Base-by-base conservation (phyloP, 2,329 filamentous ascomycete genomes). In the Colletotrichum chlorophyti region DNA sequence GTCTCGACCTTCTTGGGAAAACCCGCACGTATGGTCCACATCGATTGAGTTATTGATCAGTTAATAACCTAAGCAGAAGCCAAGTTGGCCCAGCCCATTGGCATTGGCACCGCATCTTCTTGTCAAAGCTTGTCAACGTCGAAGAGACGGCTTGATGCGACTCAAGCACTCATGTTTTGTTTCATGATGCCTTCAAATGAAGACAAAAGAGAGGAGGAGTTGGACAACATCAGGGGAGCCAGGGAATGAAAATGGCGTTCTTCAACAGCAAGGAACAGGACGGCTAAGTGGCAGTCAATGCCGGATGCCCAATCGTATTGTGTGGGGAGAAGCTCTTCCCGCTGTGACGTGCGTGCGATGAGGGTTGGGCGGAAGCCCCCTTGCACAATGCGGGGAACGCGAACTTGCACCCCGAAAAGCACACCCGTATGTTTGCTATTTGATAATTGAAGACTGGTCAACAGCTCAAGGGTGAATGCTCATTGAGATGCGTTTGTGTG, bases 21-120 rank as follows among this genome's bases (percentile, higher is more conserved):
- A 47, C 23, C 46, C 46, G 23, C 32, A 12, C 11, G 15, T 26
- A 8, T 47, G 53, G 58, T 58, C 46, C 15, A 21, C 17, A 58
- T 58, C 53, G 24, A 50, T 58, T 51, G 31, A 19, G 52, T 14
- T n/a, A 29, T 45, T 46, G 27, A 42, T 57, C 58, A 47, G 32
- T 60, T 52, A 53, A 58, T 58, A 42, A 48, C 46, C 45, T 38
- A 47, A 47, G 3, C 15, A 21, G 1, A 26, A 46, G 57, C 45
- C 57, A 60, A 57, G 51, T 43, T 46, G 52, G 43, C 32, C 51
- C 31, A 50, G 51, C 32, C 24, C 31, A 34, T 49, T 46, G 51
- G 51, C 37, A 19, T 11, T 11, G 27, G 74, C 68, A 76, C 77
- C 65, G 77, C 46, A 71, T 77, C 65, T n/a, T 55, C 72, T 50